Percentiles rank a stretch among this genome's conserved stretches.
Evolutionary conservation across 306 rosid genomes (phyloP).

Genomic region (Cicer cuneatum): DNA sequence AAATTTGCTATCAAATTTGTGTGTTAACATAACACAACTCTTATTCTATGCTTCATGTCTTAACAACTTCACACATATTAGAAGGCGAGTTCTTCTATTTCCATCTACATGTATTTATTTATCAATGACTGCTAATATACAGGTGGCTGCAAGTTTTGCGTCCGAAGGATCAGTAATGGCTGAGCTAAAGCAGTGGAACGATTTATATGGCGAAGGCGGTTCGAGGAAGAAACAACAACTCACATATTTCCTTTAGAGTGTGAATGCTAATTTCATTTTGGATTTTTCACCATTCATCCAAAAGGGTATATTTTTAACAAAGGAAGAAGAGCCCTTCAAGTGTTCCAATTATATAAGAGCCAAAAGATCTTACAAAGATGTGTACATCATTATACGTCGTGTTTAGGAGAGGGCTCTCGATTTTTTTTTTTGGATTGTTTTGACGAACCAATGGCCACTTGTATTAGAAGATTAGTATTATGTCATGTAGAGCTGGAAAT

Average conservation of each 20-base stretch:
- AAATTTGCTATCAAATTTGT: too few species aligned
- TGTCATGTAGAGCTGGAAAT: constrained; percentile 22
- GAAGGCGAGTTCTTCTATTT: too few species aligned
- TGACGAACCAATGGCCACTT: constrained; percentile 28
- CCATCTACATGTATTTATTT: not conserved
- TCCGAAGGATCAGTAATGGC: constrained; percentile 83
- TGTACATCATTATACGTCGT: constrained; percentile 40
- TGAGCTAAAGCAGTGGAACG: constrained; percentile 96
- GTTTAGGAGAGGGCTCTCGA: constrained; percentile 49
- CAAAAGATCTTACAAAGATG: constrained; percentile 19
- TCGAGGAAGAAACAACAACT: constrained; percentile 93
- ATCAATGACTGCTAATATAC: constrained; percentile 33
- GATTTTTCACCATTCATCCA: constrained; percentile 34
- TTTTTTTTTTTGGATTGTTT: constrained; percentile 33
- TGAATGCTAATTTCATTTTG: constrained; percentile 25
- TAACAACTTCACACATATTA: not conserved
- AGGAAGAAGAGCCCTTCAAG: constrained; percentile 27
- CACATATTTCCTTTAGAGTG: constrained; percentile 79
- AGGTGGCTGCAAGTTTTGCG: constrained; percentile 96
- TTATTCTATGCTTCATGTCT: not conserved
- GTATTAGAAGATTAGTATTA: constrained; percentile 43
- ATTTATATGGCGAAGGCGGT: constrained; percentile 91
- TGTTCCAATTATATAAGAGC: constrained; percentile 7
- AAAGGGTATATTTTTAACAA: constrained; percentile 40
- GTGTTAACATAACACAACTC: too few species aligned